Percentiles rank a stretch among this genome's conserved stretches.
phyloP scores from a whole-genome alignment of 345 rosid species.

The Hibiscus trionum region DNA sequence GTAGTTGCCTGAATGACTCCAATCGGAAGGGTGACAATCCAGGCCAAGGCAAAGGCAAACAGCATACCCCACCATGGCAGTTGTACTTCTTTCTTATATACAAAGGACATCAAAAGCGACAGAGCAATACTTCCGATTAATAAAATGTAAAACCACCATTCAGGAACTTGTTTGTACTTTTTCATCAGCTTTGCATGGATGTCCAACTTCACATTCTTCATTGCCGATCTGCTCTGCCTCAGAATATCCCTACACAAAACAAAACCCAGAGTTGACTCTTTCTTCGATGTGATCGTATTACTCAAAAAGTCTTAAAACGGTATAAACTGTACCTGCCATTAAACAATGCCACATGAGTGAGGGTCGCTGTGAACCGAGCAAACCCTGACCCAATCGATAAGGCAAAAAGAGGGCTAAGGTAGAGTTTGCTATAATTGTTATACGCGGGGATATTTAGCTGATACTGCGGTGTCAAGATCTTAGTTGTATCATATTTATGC shows the following conservation, averaged over 20 bases:
- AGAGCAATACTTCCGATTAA: conserved; percentile 47
- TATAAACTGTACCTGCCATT: conserved; percentile 63
- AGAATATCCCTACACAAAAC: conserved; percentile 59
- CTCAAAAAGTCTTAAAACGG: conserved; percentile 4
- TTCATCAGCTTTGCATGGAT: conserved; percentile 72
- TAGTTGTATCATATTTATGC: conserved; percentile 76
- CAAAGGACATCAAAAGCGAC: conserved; percentile 69
- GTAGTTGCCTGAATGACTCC: conserved; percentile 99
- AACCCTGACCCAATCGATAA: conserved; percentile 99
- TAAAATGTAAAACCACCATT: conserved; percentile 80
- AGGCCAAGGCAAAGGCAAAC: conserved; percentile 83
- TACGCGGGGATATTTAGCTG: conserved; percentile 62
- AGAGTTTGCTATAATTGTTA: conserved; percentile 72
- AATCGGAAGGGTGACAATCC: conserved; percentile 87
- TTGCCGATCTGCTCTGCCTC: conserved; percentile 71
- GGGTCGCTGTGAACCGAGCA: conserved; percentile 88
- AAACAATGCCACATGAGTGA: conserved; percentile 92
- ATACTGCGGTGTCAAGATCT: conserved; percentile 59
- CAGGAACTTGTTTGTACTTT: conserved; percentile 83
- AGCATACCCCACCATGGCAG: conserved; percentile 97
- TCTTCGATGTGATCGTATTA: neutral
- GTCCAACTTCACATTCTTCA: conserved; percentile 67
- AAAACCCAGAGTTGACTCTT: conserved; percentile 2
- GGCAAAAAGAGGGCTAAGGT: conserved; percentile 92
- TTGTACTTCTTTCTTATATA: conserved; percentile 74